Percentiles rank a stretch among this genome's conserved stretches.
These are phyloP conservation scores for Talaromyces amestolkiae DNA, from an alignment of 2,329 filamentous ascomycete species.

Conservation along the genomic window DNA sequence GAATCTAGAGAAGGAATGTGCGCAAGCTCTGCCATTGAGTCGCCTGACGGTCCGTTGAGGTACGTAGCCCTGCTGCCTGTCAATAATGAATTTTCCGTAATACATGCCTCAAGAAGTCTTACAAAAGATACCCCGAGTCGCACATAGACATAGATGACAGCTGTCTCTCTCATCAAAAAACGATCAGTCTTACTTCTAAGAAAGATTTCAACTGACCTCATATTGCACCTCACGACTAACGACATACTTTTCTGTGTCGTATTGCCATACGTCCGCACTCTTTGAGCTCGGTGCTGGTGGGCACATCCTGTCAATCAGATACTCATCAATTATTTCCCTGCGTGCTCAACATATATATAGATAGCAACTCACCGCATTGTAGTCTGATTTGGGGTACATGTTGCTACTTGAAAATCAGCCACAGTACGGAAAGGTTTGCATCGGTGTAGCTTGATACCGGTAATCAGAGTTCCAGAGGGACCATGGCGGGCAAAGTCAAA, in stretches of 20 bases:
- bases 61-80: background rate
- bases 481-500: constrained; percentile 34
- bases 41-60: background rate
- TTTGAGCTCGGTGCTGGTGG: background rate
- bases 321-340: background rate
- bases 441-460: constrained; percentile 29
- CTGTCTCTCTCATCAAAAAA: background rate
- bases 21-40: background rate
- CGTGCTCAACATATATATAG: background rate
- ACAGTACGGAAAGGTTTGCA: background rate
- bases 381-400: background rate
- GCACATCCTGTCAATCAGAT: background rate
- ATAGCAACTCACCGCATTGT: background rate
- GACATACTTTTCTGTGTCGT: background rate
- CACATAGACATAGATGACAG: constrained; percentile 35
- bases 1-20: background rate
- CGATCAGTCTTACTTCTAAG: too few relatives aligned
- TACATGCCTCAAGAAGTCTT: constrained; percentile 10
- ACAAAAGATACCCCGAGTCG: constrained; percentile 37
- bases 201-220: background rate
- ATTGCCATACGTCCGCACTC: background rate
- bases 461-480: constrained; percentile 36
- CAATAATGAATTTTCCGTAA: background rate
- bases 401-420: constrained; percentile 26
- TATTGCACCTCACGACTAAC: background rate